Evolutionary conservation across 164 flowering plant genomes (phyloP).

Genomic region (Litsea cubeba): DNA sequence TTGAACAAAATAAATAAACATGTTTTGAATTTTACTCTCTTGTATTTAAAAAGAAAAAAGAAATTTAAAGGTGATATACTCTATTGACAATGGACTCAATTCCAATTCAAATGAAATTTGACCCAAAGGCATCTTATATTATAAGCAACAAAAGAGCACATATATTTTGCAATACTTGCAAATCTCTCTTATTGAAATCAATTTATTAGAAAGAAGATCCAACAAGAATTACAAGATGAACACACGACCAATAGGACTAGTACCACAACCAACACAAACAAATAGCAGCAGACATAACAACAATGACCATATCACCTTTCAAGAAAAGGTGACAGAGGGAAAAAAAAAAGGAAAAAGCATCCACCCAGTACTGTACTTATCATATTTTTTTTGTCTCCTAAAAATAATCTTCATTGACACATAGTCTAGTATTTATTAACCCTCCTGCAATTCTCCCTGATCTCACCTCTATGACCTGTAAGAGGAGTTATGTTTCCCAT

Average conservation of each 20-base stretch:
- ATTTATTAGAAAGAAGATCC: no score
- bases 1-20: no score
- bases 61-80: no score
- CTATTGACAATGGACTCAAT: no score
- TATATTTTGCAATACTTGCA: neutral
- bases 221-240: neutral
- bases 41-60: no score
- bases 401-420: neutral
- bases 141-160: no score
- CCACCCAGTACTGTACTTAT: neutral
- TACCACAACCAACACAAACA: no score
- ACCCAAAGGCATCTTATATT: no score
- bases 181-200: neutral
- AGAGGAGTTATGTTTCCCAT: conserved; percentile 86
- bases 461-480: conserved; percentile 76
- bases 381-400: neutral
- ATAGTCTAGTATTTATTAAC: conserved; percentile 26
- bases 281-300: no score
- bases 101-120: no score
- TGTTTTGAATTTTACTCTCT: no score
- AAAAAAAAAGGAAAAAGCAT: neutral
- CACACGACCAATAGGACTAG: neutral
- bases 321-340: no score
- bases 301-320: neutral
- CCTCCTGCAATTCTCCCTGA: conserved; percentile 80